Evolutionary conservation across 495 filamentous ascomycete genomes (phyloP), one percentile per base, ranked within the genome.

Genomic region (Thermochaetoides thermophila): DNA sequence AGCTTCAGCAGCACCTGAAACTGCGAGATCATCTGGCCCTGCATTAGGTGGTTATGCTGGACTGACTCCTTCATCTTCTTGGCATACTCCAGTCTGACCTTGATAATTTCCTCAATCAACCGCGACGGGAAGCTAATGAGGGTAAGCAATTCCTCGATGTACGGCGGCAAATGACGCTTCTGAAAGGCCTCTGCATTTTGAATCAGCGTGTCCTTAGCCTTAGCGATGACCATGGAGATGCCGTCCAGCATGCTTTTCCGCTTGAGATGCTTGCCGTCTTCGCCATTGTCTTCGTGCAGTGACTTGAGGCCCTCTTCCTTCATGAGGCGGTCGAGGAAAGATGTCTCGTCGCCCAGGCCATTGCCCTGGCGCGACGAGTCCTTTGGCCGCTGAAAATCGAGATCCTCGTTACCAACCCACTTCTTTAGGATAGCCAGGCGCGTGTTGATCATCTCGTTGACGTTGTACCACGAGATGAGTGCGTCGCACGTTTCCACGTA

Each of bases 81-180:
- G 5, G 86, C 85, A 52, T 92, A 95, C 20, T 74, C 76, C n/a
- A 96, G 66, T 23, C 91, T 78, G 45, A 95, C 76, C 17, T 78
- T 78, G 52, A 95, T 95, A 50, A 97, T 89, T 49, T 96, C 89
- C 53, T 96, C 85, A 14, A 97, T 87, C 19, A 97, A 63, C 4
- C 89, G 79, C 2, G 85, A 91, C 1, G 89, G 91, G 47, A 96
- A 96, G 57, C 91, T 95, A 55, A 97, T 93, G 28, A 97, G 63
- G 4, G 84, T 92, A 15, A 96, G 71, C 13, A 97, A 66, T 45
- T 97, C 89, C 49, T 97, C 91, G 36, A 96, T 93, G 48, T 95
- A 97, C 2, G 87, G 86, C 7, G 89, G 89, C 14, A 97, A 63
- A 61, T 96, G 89, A 11, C 89, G 79, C 34, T 84, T 81, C 19